phyloP scores from a whole-genome alignment of 2,329 filamentous ascomycete genomes.

The Fusarium sp. region DNA sequence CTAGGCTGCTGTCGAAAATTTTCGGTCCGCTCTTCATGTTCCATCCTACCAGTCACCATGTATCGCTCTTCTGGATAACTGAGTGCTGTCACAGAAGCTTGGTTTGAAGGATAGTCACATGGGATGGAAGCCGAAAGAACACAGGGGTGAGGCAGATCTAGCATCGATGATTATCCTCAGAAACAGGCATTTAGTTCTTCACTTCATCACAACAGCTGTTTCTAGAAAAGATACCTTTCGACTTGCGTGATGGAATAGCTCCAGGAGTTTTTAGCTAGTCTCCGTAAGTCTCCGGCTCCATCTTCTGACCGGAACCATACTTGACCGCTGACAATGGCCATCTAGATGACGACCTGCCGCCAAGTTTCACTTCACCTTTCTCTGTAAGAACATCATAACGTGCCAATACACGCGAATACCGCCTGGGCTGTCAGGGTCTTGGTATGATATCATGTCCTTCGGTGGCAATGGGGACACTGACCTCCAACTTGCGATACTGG shows the following conservation, averaged over 20 bases:
- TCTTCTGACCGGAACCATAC: not conserved
- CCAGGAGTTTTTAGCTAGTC: not conserved
- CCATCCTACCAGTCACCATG: not conserved
- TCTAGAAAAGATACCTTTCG: constrained; percentile 7
- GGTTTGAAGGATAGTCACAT: fast-evolving
- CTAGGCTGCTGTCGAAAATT: not conserved
- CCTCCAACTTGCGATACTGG: not conserved
- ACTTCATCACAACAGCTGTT: not conserved
- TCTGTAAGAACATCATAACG: not conserved
- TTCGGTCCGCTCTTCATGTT: not conserved
- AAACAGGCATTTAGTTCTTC: not conserved
- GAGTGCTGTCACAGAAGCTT: not conserved
- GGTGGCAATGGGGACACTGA: fast-evolving
- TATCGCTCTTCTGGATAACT: not conserved
- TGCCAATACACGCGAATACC: not conserved
- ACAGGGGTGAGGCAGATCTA: too few species aligned
- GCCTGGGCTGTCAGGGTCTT: not conserved
- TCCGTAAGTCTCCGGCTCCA: not conserved
- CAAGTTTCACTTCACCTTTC: not conserved
- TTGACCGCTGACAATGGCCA: not conserved
- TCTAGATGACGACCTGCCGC: not conserved
- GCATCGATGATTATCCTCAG: not conserved
- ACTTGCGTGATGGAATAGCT: not conserved
- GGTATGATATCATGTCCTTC: too few species aligned
- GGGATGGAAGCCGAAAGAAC: not conserved